A percentile compares a stretch with the other conserved stretches of the same genome.
phyloP scores from a whole-genome alignment of 345 rosid genomes.

The Boechera divaricarpa region DNA sequence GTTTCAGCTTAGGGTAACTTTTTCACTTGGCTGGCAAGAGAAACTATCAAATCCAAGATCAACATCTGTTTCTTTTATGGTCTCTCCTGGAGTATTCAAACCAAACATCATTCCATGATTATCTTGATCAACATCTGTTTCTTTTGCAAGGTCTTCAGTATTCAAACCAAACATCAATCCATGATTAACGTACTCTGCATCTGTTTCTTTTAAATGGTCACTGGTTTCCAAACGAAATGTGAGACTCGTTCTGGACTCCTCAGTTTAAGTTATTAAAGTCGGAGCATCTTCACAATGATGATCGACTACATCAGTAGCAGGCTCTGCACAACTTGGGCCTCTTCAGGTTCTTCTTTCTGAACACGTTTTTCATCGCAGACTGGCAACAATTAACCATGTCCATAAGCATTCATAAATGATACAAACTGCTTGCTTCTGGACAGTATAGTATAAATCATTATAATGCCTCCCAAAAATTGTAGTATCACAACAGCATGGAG shows the following conservation, averaged over 20 bases:
- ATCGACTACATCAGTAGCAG: slow-evolving; percentile 49
- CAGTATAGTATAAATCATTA: neutral
- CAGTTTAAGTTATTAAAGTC: slow-evolving; percentile 39
- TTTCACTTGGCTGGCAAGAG: slow-evolving; percentile 44
- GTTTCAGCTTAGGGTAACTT: slow-evolving; percentile 47
- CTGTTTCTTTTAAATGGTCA: slow-evolving; percentile 41
- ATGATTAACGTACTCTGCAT: slow-evolving; percentile 32
- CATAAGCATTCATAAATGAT: slow-evolving; percentile 22
- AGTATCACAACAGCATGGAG: neutral
- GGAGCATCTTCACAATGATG: slow-evolving; percentile 44
- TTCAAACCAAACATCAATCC: slow-evolving; percentile 38
- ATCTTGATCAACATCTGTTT: slow-evolving; percentile 40
- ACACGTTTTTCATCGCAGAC: slow-evolving; percentile 50
- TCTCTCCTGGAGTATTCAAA: slow-evolving; percentile 22
- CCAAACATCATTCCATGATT: slow-evolving; percentile 43
- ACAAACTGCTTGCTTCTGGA: neutral
- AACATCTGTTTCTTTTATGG: slow-evolving; percentile 38
- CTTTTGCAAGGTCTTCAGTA: slow-evolving; percentile 38
- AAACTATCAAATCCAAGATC: slow-evolving; percentile 41
- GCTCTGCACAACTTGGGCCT: slow-evolving; percentile 48
- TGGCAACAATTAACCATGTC: slow-evolving; percentile 39
- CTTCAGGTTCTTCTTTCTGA: slow-evolving; percentile 44
- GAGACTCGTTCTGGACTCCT: slow-evolving; percentile 36
- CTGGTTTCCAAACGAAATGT: slow-evolving; percentile 41
- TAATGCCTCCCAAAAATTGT: slow-evolving; percentile 8